These are phyloP conservation scores for Euphrasia arctica DNA, from an alignment of 305 asterid genomes.

Conservation along the genomic window DNA sequence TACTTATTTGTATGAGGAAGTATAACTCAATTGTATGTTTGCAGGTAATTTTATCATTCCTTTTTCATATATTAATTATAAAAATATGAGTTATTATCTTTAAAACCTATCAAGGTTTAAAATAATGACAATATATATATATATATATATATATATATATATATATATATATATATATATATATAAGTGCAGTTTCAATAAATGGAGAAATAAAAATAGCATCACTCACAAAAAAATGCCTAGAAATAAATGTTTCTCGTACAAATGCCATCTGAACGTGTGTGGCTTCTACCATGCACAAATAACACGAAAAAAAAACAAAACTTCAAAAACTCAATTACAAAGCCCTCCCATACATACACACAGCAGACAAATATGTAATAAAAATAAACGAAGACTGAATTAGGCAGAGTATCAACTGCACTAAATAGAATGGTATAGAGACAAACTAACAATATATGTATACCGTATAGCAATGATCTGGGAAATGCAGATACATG, in stretches of 20 bases:
- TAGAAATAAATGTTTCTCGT: background rate
- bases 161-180: too few relatives aligned
- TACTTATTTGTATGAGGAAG: too few relatives aligned
- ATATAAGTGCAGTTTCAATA: background rate
- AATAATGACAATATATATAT: too few relatives aligned
- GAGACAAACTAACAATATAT: conserved; percentile 9
- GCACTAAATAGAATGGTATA: background rate
- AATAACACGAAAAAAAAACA: background rate
- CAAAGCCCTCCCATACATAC: background rate
- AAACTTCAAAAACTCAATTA: background rate
- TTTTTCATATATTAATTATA: too few relatives aligned
- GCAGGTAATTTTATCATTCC: too few relatives aligned
- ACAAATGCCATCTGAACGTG: background rate
- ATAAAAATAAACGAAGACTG: background rate
- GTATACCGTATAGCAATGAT: background rate
- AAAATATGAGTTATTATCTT: too few relatives aligned
- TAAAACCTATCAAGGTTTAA: too few relatives aligned
- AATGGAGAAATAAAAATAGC: background rate
- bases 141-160: too few relatives aligned
- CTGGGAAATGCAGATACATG: conserved; percentile 4
- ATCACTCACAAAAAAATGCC: background rate
- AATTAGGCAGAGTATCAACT: background rate
- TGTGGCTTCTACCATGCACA: background rate
- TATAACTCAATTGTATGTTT: too few relatives aligned
- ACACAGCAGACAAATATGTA: background rate